Evolutionary conservation across 1,139 yeast genomes (phyloP), one percentile per base, ranked within the genome.

Genomic region (Hemisphaericaspora xylanilytica): DNA sequence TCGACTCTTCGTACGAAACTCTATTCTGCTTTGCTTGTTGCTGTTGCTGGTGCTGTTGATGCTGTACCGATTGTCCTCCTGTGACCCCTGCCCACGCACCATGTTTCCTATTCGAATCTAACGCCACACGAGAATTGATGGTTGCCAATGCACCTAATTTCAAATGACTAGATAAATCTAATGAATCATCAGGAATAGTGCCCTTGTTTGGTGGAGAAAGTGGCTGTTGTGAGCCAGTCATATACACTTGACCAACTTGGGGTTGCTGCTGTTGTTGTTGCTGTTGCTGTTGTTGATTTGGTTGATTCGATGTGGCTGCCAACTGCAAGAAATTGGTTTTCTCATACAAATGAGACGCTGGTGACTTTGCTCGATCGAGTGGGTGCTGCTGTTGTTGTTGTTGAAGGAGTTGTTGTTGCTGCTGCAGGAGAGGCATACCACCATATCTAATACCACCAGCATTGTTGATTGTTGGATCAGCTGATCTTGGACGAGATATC

Each of bases 131-230:
- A 10, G 77, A 75, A 49, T 79, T 78, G 42, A 80, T 80, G 4
- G 86, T 80, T 14, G 81, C 75, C 44, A 80, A 65, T 1, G 85
- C 85, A 17, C 82, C 81, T 45, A 81, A 59, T 55, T 80, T 80
- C 47, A 75, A 59, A 41, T 67, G 69, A 28, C 71, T 73, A 36
- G 69, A 61, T 28, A 55, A 47, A 46, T 76, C 75, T 29, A 52
- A 49, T n/a, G 57, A 45, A 16, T 58, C 63, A 37, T 58, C 63
- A 20, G 21, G 8, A 20, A 20, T 20, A 20, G 8, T 8, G 21
- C 22, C 37, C 17, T 20, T 25, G 28, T 35, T 12, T 11, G 20
- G 27, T 25, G 35, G 21, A 36, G 26, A 28, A 12, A 12, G 14
- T 3, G 9, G 11, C 11, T 17, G 14, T 29, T 17, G 22, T 4